These are phyloP conservation scores for Aspergillus cavernicola DNA, from an alignment of 495 filamentous ascomycete genomes.

Conservation along the genomic window DNA sequence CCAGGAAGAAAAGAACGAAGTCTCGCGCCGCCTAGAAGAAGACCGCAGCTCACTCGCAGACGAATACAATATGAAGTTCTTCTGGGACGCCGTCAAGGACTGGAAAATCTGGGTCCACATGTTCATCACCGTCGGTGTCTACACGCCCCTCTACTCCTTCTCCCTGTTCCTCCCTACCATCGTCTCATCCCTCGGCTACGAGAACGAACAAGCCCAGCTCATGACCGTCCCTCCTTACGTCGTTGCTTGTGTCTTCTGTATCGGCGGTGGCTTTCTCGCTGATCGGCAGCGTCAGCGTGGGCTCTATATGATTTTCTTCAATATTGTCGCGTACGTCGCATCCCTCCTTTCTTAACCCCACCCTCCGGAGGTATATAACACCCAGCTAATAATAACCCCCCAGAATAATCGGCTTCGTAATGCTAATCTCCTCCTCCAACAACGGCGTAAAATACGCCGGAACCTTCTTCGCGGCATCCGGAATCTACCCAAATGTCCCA, in stretches of 20 bases:
- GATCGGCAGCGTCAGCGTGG: conserved; percentile 8
- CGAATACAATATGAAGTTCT: conserved; percentile 12
- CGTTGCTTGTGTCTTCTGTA: conserved; percentile 25
- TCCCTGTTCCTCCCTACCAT: conserved; percentile 52
- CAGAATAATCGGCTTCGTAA: conserved; percentile 37
- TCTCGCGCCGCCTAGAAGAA: conserved; percentile 4
- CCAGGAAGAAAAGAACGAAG: conserved; percentile 2
- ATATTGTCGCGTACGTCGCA: conserved; percentile 36
- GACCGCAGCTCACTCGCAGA: conserved; percentile 10
- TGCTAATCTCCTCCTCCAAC: conserved; percentile 26
- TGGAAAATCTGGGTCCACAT: conserved; percentile 18
- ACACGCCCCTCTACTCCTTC: conserved; percentile 31
- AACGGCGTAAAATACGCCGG: conserved; percentile 24
- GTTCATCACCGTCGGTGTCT: conserved; percentile 17
- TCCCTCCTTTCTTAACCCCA: conserved; percentile 19
- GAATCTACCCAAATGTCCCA: conserved; percentile 18
- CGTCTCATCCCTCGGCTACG: conserved; percentile 46
- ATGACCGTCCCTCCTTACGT: conserved; percentile 51
- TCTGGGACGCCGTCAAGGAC: conserved; percentile 15
- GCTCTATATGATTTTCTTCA: conserved; percentile 19
- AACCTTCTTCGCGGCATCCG: conserved; percentile 21
- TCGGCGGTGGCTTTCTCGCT: conserved; percentile 7
- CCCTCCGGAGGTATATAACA: neutral
- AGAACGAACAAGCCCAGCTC: conserved; percentile 44
- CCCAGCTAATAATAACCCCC: conserved; percentile 34